Evolutionary conservation across 225 moss, liverwort and hornwort genomes (phyloP).

Genomic region (Marchantia paleacea): DNA sequence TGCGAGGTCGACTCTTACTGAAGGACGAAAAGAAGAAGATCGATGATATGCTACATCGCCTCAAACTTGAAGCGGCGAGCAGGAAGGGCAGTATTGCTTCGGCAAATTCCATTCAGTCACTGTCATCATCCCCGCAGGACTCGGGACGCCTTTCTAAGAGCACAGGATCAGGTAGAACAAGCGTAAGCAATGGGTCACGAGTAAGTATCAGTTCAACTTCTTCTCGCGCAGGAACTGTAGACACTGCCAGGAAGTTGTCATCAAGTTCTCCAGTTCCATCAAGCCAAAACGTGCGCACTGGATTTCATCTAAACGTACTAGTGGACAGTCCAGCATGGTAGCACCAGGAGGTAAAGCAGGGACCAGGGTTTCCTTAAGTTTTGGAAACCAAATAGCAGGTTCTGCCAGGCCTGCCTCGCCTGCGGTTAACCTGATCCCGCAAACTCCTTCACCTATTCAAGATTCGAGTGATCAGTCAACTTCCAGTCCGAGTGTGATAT

Average conservation of each 20-base stretch:
- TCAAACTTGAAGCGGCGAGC: slow-evolving; percentile 59
- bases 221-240: slow-evolving; percentile 30
- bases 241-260: slow-evolving; percentile 5
- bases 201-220: slow-evolving; percentile 25
- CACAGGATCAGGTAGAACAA: slow-evolving; percentile 24
- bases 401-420: slow-evolving; percentile 39
- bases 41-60: slow-evolving; percentile 73
- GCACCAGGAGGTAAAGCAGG: neutral
- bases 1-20: slow-evolving; percentile 15
- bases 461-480: slow-evolving; percentile 31
- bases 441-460: slow-evolving; percentile 40
- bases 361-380: neutral
- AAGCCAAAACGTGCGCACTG: neutral
- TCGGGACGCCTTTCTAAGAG: slow-evolving; percentile 27
- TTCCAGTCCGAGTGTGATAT: neutral
- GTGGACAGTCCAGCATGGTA: neutral
- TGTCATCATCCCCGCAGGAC: slow-evolving; percentile 46
- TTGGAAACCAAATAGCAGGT: neutral
- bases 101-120: slow-evolving; percentile 22
- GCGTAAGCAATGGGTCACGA: slow-evolving; percentile 34
- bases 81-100: slow-evolving; percentile 31
- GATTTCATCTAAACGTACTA: slow-evolving; percentile 1
- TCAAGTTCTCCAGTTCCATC: slow-evolving; percentile 8
- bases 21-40: slow-evolving; percentile 91
- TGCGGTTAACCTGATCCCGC: slow-evolving; percentile 34